These are phyloP conservation scores for Hydnum rufescens DNA, from an alignment of 768 basidiomycete species.

Conservation along the genomic window DNA sequence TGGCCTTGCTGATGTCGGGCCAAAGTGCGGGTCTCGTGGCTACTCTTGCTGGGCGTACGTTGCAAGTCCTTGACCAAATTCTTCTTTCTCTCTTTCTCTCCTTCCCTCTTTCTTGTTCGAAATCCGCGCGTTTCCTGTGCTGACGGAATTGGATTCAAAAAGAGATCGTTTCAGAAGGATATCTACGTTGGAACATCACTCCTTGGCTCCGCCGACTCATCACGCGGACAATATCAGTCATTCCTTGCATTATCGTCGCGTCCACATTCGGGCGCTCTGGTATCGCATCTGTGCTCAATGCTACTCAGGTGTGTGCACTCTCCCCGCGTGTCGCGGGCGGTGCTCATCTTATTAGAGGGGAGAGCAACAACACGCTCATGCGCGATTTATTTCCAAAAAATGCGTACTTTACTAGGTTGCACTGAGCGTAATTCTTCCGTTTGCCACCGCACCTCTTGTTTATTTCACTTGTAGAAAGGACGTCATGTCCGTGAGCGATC, in stretches of 20 bases:
- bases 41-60: slow-evolving; percentile 20
- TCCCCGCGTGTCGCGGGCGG: no score
- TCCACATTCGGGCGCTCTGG: slow-evolving; percentile 21
- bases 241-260: slow-evolving; percentile 23
- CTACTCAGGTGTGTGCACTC: slow-evolving; percentile 22
- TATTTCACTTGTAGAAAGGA: slow-evolving; percentile 17
- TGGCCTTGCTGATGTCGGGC: slow-evolving; percentile 24
- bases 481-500: not conserved
- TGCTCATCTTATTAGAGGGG: no score
- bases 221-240: slow-evolving; percentile 23
- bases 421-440: slow-evolving; percentile 23
- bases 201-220: slow-evolving; percentile 23
- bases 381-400: not conserved
- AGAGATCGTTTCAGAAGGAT: slow-evolving; percentile 25
- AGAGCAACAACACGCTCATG: no score
- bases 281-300: slow-evolving; percentile 24
- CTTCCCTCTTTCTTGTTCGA: no score
- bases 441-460: slow-evolving; percentile 21
- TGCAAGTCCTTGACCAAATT: no score
- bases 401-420: slow-evolving; percentile 14
- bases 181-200: slow-evolving; percentile 24
- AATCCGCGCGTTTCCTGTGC: no score
- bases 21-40: slow-evolving; percentile 25
- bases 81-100: not conserved
- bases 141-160: not conserved